Evolutionary conservation across 1,284 basidiomycete genomes (phyloP), one percentile per base, ranked within the genome.

Genomic region (Cystobasidium slooffiae): DNA sequence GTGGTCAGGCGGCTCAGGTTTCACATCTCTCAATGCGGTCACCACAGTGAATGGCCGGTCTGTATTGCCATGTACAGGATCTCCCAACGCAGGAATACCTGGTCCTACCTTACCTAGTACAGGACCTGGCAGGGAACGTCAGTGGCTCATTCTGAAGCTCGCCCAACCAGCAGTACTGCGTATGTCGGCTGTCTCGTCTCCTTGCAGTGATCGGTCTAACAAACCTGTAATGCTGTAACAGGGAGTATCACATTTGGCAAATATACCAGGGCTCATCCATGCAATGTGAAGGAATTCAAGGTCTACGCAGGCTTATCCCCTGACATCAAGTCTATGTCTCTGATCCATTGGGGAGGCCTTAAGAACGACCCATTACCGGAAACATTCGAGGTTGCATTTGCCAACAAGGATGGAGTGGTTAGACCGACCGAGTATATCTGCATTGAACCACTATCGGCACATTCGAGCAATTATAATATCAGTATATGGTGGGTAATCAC

Each of bases 241-340:
- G 63, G 64, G 0, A 64, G 62, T 24, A 79, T 83, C 76, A 80
- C 78, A 12, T 83, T 83, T 59, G 82, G 81, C 69, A 83, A 83
- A 61, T 81, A 80, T 74, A 55, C 78, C 75, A 82, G 82, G 73
- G 75, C 80, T 3, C 82, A 83, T 69, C 81, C 82, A 0, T 83
- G 82, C 78, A 83, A 82, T 64, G 70, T 83, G 14, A 72, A 76
- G 47, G 80, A 81, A 43, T 82, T 81, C 76, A 81, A 81, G 46
- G 72, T 83, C 24, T 82, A 79, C 56, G 82, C 80, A 7, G 79
- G 81, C n/a, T 75, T 79, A 51, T 72, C 65, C 56, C 77, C 76
- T 55, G 67, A 78, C 47, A 69, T 74, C 20, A 62, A 72, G 31
- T 61, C 68, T 44, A 81, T 81, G 80, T 75, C 78, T n/a, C 67